Base-by-base conservation (phyloP, 208 protist species). In the Leptomonas pyrrhocoris region DNA sequence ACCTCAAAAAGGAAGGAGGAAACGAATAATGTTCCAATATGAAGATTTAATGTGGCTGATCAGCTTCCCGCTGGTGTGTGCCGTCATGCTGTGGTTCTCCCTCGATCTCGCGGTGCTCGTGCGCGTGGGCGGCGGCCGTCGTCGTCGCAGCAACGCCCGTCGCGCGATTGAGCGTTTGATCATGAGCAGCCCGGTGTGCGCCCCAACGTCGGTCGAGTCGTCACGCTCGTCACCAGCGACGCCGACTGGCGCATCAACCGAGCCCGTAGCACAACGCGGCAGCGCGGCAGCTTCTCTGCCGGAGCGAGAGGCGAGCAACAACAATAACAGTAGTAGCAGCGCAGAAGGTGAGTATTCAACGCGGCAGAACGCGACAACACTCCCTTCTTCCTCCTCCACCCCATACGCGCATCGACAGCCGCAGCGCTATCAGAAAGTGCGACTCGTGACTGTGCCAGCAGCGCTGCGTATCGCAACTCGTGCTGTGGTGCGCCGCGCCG, bases 71-170 rank as follows among this genome's bases (percentile, higher is more conserved):
- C 46, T 83, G 42, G 76, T 81, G 54, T 88, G 82, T 43, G 77
- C 68, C 49, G 55, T 88, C 46, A 79, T 81, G 57, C 46, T 81
- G 54, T 78, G 73, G 63, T 71, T 80, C 68, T 95, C 90, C 7
- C 86, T 95, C 23, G 81, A 74, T 21, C 61, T 94, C 0, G 75
- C 88, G 51, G 77, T 95, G 38, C 78, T 95, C 40, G 80, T 86
- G 34, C 81, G 88, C 23, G 78, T 83, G 16, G 80, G 82, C 6
- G 50, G 73, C 42, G 90, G 90, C 3, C 76, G 85, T 1, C 73
- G 76, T 23, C 80, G 79, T 15, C 83, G 89, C 42, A 50, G 66
- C 50, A 65, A 73, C 56, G 83, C 77, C 31, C 77, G 74, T n/a
- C 62, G 78, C 16, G 50, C 77, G 15, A 83, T 90, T 45, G 79